Evolutionary conservation across 1,139 yeast genomes (phyloP).

Genomic region (Diutina catenulata): DNA sequence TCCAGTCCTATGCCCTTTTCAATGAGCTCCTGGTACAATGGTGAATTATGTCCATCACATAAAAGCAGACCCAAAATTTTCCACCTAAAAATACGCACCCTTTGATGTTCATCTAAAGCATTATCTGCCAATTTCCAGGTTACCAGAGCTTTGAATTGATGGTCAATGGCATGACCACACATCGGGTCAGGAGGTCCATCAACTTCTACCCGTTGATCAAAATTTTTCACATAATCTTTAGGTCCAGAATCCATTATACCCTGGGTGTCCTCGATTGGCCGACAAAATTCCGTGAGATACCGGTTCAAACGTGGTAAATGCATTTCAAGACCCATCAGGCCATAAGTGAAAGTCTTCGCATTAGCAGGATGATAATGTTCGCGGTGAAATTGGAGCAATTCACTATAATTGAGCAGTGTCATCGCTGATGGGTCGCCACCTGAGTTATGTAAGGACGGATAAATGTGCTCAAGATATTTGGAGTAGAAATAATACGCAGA

Average conservation of each 20-base stretch:
- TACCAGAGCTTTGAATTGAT: conserved; percentile 68
- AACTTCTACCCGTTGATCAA: conserved; percentile 13
- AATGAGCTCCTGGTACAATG: conserved; percentile 71
- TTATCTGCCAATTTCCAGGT: conserved; percentile 74
- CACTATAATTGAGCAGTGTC: conserved; percentile 62
- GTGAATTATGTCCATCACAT: conserved; percentile 88
- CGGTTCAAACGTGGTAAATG: conserved; percentile 36
- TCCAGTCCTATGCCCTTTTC: conserved; percentile 83
- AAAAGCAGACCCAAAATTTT: conserved; percentile 61
- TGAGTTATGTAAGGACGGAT: conserved; percentile 75
- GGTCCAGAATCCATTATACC: too few relatives aligned
- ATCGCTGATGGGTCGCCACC: conserved; percentile 91
- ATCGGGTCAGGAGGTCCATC: conserved; percentile 80
- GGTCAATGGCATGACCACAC: conserved; percentile 44
- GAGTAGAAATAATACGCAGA: conserved; percentile 79
- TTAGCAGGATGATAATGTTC: conserved; percentile 83
- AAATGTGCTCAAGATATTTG: conserved; percentile 73
- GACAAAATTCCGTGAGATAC: conserved; percentile 36
- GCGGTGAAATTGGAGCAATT: conserved; percentile 63
- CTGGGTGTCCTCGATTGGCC: conserved; percentile 39
- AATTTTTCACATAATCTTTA: conserved; percentile 15
- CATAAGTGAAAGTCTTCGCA: conserved; percentile 79
- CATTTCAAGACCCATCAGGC: conserved; percentile 52
- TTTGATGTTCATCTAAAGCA: conserved; percentile 42
- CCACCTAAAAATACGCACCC: conserved; percentile 61